A percentile compares a stretch with the other conserved stretches of the same genome.
phyloP scores from a whole-genome alignment of 192 early-diverging fungal genomes.

The Mortierella hygrophila region DNA sequence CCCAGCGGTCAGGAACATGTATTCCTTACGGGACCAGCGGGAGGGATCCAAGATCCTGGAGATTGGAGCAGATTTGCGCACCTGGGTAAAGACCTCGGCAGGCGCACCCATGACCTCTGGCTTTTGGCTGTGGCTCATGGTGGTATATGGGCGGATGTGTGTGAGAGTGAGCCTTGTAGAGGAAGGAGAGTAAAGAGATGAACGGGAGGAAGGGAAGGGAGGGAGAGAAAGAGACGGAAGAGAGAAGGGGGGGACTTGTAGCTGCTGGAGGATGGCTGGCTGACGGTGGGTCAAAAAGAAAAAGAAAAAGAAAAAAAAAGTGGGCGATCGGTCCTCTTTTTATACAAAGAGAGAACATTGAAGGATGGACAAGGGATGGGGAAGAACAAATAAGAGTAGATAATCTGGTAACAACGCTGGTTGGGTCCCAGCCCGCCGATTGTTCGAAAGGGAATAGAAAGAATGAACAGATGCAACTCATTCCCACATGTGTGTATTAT shows the following conservation, averaged over 20 bases:
- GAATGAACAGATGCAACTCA: neutral
- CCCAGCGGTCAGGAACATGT: slow-evolving; percentile 29
- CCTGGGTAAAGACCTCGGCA: neutral
- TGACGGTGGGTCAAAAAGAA: neutral
- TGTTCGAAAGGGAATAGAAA: neutral
- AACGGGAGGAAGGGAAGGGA: neutral
- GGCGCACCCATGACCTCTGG: slow-evolving; percentile 1
- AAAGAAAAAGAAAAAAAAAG: neutral
- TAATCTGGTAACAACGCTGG: neutral
- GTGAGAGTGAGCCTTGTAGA: neutral
- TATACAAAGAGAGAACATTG: neutral
- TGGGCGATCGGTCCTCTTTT: neutral
- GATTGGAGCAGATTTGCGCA: neutral
- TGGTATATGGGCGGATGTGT: neutral
- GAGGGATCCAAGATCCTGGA: slow-evolving; percentile 29
- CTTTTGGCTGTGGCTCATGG: neutral
- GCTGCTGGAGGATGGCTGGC: slow-evolving; percentile 2
- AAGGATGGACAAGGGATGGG: neutral
- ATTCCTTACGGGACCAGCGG: slow-evolving; percentile 30
- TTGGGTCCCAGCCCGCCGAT: neutral
- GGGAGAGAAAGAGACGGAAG: neutral
- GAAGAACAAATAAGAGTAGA: neutral
- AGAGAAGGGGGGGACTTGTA: neutral
- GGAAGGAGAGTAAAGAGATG: neutral
- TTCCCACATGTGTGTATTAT: neutral